These are phyloP conservation scores for Leccinum obscurum DNA, from an alignment of 768 basidiomycete species.

Conservation along the genomic window DNA sequence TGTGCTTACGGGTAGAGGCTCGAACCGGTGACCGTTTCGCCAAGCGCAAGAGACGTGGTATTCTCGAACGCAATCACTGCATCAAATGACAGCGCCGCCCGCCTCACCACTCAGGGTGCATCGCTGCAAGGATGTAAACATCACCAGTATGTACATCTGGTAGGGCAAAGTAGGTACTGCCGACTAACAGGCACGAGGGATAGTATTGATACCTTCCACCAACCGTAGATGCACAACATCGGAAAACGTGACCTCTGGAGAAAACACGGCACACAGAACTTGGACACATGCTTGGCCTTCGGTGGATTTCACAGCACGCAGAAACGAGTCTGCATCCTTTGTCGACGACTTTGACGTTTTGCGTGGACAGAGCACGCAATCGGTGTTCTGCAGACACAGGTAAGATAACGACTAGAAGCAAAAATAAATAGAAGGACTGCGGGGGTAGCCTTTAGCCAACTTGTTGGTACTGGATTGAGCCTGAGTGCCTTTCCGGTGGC, in stretches of 20 bases:
- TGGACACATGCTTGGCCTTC: conserved; percentile 95
- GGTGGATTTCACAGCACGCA: conserved; percentile 84
- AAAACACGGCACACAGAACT: conserved; percentile 85
- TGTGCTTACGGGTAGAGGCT: conserved; percentile 73
- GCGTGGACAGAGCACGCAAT: conserved; percentile 84
- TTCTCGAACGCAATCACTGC: conserved; percentile 76
- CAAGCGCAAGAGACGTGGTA: conserved; percentile 93
- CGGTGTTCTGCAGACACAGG: conserved; percentile 55
- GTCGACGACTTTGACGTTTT: conserved; percentile 34
- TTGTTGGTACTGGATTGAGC: no score
- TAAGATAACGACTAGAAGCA: neutral
- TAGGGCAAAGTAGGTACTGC: conserved; percentile 48
- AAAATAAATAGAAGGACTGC: no score
- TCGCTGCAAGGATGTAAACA: conserved; percentile 43
- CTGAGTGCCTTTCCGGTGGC: no score
- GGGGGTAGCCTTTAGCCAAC: no score
- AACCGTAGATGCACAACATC: conserved; percentile 69
- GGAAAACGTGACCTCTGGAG: conserved; percentile 80
- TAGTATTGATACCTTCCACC: conserved; percentile 83
- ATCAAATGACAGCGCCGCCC: conserved; percentile 81
- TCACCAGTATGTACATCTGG: neutral
- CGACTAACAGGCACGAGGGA: conserved; percentile 71
- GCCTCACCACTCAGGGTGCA: conserved; percentile 73
- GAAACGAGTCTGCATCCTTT: conserved; percentile 59
- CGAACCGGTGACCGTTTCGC: conserved; percentile 82